Evolutionary conservation across 495 filamentous ascomycete species (phyloP), one percentile per base, ranked within the genome.

Genomic region (Aspergillus conjunctus): DNA sequence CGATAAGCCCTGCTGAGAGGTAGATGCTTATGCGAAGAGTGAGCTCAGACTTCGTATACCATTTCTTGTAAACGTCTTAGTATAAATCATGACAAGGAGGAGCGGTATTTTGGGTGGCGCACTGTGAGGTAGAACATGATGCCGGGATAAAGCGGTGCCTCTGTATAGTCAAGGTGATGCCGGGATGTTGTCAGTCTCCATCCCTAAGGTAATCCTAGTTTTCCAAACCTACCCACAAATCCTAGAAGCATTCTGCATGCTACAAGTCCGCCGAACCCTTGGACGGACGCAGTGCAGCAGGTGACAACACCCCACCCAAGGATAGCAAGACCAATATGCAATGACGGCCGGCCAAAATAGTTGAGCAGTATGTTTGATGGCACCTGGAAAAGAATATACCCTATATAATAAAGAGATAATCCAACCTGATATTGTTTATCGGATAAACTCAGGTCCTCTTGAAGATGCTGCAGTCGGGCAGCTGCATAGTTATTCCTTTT

Each of bases 331-430:
- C 67, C 66, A 30, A 76, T 57, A 33, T 76, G 74, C 14, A 74
- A 57, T 7, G 68, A 67, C 5, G 75, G 74, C 32, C 68, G 56
- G 18, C 61, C 66, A 21, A 72, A 71, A 54, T 78, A 75, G 67
- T 81, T 80, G 31, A 84, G 73, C 50, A 83, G 59, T 32, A 81
- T 60, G 60, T 83, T 81, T 11, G 79, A 83, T 0, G 82, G 83
- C 7, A 43, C 63, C 62, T 74, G 71, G 31, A 66, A 70, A 17
- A 72, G 39, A 20, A 81, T 68, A 54, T 77, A 79, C 5, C 74
- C 74, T 18, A 79, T 71, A 50, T 79, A 79, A 9, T 80, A 72
- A 58, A 79, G 69, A n/a, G 61, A 68, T 11, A 79, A 49, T 11
- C 68, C 69, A 2, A 69, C 67, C 53, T 76, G 61, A 50, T 79